Conservation (phyloP, 2,329 filamentous ascomycete species). For the Talaromyces sp. region DNA sequence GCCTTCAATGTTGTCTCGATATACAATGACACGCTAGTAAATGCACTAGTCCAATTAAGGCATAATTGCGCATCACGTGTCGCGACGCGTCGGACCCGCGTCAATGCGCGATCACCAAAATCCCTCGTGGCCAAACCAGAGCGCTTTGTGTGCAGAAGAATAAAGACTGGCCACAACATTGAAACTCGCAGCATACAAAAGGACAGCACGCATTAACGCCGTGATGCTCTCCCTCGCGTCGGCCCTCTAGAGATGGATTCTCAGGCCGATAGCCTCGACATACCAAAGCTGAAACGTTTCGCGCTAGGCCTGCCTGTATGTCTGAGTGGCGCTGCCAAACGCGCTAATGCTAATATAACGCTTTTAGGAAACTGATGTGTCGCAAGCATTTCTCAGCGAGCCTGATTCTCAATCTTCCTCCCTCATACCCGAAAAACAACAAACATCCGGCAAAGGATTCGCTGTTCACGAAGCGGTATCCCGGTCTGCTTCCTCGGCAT, state of each 20-base stretch:
- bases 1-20: no score
- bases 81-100: constrained; percentile 9
- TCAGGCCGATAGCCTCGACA: constrained; percentile 36
- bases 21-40: not conserved
- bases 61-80: constrained; percentile 4
- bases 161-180: not conserved
- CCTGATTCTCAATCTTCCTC: constrained; percentile 9
- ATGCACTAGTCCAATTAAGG: not conserved
- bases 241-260: constrained; percentile 27
- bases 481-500: not conserved
- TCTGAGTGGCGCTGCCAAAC: constrained; percentile 22
- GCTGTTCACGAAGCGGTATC: not conserved
- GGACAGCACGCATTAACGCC: not conserved
- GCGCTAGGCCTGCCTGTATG: constrained; percentile 34
- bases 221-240: not conserved
- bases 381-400: constrained; percentile 16
- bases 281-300: constrained; percentile 34
- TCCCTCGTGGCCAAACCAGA: not conserved
- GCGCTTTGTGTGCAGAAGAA: not conserved
- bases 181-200: not conserved
- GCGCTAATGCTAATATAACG: constrained; percentile 17
- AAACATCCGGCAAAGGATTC: not conserved
- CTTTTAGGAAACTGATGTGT: constrained; percentile 24
- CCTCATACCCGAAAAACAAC: not conserved
- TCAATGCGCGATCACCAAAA: not conserved